Base-by-base conservation (phyloP, 768 basidiomycete genomes). In the Xerocomus potaroensis region DNA sequence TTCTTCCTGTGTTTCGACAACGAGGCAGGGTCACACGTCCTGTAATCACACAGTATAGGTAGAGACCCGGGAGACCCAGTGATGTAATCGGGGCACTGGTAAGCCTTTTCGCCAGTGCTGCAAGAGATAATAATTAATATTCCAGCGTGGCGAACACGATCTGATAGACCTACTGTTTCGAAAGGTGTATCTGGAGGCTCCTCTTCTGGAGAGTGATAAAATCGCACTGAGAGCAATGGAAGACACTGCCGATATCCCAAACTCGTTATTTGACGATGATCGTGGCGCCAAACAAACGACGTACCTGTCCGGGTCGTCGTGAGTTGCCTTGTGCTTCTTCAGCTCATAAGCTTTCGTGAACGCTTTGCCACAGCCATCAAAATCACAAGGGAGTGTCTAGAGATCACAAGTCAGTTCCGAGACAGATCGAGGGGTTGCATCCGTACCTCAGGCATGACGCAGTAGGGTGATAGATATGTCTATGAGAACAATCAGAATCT, bases 1-100 rank as follows among this genome's bases (percentile, higher is more conserved):
- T 36, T 43, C 35, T 59, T 55, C 7, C 65, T 52, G 40, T 67
- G 61, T 36, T 45, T 62, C 5, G 63, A 49, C 7, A 67, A 36
- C 26, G 59, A 48, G 0, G 63, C 61, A 10, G 65, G 60, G 33
- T 65, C 61, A 4, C 47, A 16, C 2, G 65, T 66, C 27, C 32
- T 49, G 40, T 53, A 67, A 11, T 48, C 34, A 34, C 64, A 65
- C 0, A 18, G 48, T 14, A 11, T 4, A 19, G 30, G 12, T 5
- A 47, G 10, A 0, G 33, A 22, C 3, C 41, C 23, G 3, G 33
- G 15, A 27, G 16, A 21, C 1, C 12, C 8, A 5, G 14, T 30
- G 19, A 24, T n/a, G 8, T 24, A 8, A 43, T 23, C 38, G 7
- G 56, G 59, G 31, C 61, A 63, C 23, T 41, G 15, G 24, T 43